These are phyloP conservation scores for Umbelopsis vinacea DNA, from an alignment of 192 early-diverging fungal genomes.

Conservation along the genomic window DNA sequence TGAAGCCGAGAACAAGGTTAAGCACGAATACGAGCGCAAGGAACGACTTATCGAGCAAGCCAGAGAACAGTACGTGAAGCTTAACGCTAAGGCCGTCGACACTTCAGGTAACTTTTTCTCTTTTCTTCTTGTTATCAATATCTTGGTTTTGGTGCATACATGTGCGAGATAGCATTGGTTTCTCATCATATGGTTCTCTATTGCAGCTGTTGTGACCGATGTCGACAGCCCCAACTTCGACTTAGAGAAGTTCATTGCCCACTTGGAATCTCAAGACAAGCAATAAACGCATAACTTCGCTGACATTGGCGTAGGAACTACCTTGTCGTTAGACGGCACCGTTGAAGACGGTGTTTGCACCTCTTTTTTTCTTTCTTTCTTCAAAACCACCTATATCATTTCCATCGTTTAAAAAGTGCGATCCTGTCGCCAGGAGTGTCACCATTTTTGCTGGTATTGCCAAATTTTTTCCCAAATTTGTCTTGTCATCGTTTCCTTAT, in stretches of 20 bases:
- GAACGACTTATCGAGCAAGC: conserved; percentile 76
- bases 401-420: conserved; percentile 16
- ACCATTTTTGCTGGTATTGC: conserved; percentile 19
- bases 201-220: conserved; percentile 48
- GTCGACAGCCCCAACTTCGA: conserved; percentile 63
- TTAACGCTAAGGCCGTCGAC: conserved; percentile 51
- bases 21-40: conserved; percentile 54
- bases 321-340: conserved; percentile 1
- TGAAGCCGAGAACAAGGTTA: conserved; percentile 47
- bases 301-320: not conserved
- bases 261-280: conserved; percentile 37
- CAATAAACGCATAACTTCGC: conserved; percentile 12
- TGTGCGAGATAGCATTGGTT: not conserved
- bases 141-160: not conserved
- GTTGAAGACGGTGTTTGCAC: not conserved
- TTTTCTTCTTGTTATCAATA: no score
- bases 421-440: conserved; percentile 15
- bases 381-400: conserved; percentile 12
- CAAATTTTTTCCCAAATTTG: conserved; percentile 14
- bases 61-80: conserved; percentile 76
- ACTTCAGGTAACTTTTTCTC: not conserved
- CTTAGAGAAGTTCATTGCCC: conserved; percentile 57
- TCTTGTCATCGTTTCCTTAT: conserved; percentile 21
- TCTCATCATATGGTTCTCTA: conserved; percentile 10
- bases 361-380: not conserved